These are phyloP conservation scores for Chlorociboria aeruginascens DNA, from an alignment of 495 filamentous ascomycete species.

Conservation along the genomic window DNA sequence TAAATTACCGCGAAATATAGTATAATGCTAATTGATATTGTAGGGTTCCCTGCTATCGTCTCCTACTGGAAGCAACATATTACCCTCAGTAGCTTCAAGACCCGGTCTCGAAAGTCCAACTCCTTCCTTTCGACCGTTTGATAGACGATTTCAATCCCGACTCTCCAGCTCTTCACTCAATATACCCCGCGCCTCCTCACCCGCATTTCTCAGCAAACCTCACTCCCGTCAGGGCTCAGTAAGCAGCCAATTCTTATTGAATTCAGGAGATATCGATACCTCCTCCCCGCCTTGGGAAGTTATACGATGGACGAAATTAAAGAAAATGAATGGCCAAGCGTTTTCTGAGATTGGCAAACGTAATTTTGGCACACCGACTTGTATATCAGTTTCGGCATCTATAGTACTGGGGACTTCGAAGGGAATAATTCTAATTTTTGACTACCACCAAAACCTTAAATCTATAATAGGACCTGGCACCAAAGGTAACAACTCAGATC, in stretches of 20 bases:
- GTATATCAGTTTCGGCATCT: constrained; percentile 75
- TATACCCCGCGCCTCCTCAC: constrained; percentile 61
- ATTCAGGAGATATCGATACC: constrained; percentile 49
- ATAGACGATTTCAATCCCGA: constrained; percentile 84
- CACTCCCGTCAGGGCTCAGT: constrained; percentile 72
- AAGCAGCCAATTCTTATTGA: constrained; percentile 36
- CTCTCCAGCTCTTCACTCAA: constrained; percentile 46
- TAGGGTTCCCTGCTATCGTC: constrained; percentile 79
- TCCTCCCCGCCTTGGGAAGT: constrained; percentile 85
- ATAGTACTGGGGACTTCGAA: constrained; percentile 91
- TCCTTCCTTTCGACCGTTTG: constrained; percentile 83
- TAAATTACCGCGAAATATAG: constrained; percentile 1
- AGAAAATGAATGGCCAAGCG: constrained; percentile 73
- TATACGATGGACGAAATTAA: constrained; percentile 88
- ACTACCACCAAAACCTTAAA: constrained; percentile 91
- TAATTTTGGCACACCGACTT: constrained; percentile 86
- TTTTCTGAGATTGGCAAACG: constrained; percentile 94
- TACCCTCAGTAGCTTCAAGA: constrained; percentile 33
- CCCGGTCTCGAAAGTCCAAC: constrained; percentile 45
- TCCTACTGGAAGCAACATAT: constrained; percentile 45
- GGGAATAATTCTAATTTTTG: constrained; percentile 87
- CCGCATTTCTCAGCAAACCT: constrained; percentile 53
- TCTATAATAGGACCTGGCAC: constrained; percentile 89
- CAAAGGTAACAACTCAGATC: constrained; percentile 48
- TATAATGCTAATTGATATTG: constrained; percentile 8